Conservation (phyloP, 108 stramenopile species). For the Ochromonas danica region DNA sequence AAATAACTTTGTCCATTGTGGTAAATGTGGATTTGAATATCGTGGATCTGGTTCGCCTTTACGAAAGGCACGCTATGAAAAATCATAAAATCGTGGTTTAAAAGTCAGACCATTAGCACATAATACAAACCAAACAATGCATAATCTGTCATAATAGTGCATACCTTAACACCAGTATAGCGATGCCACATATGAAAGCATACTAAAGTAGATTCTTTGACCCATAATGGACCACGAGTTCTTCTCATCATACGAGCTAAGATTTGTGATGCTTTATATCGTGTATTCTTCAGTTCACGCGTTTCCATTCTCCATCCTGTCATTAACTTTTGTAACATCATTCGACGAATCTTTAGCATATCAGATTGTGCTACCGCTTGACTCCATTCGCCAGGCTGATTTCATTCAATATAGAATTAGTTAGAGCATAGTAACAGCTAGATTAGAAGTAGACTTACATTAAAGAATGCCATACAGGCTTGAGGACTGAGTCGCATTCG, state of each 20-base stretch:
- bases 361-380: background rate
- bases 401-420: background rate
- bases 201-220: constrained; percentile 2
- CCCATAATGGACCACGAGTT: background rate
- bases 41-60: constrained; percentile 19
- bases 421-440: no score
- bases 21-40: constrained; percentile 20
- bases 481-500: background rate
- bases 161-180: background rate
- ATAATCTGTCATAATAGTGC: background rate
- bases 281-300: background rate
- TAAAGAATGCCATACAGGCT: constrained; percentile 7
- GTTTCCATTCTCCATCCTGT: background rate
- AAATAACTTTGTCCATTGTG: constrained; percentile 5
- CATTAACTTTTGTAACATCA: background rate
- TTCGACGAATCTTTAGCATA: background rate
- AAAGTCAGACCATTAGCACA: no score
- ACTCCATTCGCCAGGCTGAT: background rate
- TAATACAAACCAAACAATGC: no score
- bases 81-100: background rate
- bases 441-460: no score
- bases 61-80: background rate
- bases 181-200: constrained; percentile 28
- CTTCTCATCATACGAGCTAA: background rate
- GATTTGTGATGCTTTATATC: constrained; percentile 5